Percentiles rank a stretch among this genome's conserved stretches.
Conservation (phyloP, 192 early-diverging fungal genomes). For the Linnemannia schmuckeri region DNA sequence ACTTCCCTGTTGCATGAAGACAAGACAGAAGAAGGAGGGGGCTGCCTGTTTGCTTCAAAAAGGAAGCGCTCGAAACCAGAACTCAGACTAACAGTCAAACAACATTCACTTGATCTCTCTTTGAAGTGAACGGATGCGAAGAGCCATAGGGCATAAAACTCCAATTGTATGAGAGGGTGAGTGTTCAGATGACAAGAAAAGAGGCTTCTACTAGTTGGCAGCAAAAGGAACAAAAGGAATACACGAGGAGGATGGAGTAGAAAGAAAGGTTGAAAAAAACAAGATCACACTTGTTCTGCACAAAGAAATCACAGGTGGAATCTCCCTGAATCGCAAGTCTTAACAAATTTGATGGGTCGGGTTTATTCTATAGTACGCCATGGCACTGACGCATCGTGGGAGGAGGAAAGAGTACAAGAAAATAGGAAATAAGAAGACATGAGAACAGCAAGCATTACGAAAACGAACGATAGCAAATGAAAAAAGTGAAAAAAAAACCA, state of each 20-base stretch:
- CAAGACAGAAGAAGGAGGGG: neutral
- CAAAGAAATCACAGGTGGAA: no score
- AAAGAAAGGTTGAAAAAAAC: neutral
- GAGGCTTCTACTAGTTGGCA: neutral
- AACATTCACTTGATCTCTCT: neutral
- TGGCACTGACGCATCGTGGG: neutral
- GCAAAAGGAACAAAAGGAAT: neutral
- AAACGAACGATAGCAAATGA: neutral
- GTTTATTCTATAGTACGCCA: no score
- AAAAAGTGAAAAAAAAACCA: neutral
- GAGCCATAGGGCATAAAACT: neutral
- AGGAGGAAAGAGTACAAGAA: neutral
- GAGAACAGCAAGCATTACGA: neutral
- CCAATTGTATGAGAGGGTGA: neutral
- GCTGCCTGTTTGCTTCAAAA: neutral
- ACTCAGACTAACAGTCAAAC: slow-evolving; percentile 3
- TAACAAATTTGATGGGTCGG: no score
- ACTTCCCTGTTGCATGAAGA: neutral
- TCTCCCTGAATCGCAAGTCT: no score
- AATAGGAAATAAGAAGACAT: neutral
- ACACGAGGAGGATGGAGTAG: neutral
- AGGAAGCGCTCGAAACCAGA: neutral
- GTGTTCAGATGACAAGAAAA: neutral
- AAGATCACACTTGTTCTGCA: neutral
- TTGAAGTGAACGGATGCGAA: neutral